Percentiles rank a stretch among this genome's conserved stretches.
Evolutionary conservation across 768 basidiomycete species (phyloP).

Genomic region (Porphyrellus cyaneotinctus): DNA sequence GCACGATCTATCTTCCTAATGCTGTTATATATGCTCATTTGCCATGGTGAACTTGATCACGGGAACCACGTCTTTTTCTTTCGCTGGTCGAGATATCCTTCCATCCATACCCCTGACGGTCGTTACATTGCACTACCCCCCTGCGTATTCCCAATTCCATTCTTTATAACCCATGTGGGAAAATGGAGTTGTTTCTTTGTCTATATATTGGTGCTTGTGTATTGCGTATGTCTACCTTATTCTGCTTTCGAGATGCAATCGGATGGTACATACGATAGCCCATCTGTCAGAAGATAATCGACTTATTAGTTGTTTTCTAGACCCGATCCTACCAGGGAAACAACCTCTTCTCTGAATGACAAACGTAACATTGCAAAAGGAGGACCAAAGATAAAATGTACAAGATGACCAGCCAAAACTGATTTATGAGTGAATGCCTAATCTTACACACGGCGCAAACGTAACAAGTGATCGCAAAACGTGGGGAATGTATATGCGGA

Average conservation of each 20-base stretch:
- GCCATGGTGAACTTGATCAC: slow-evolving; percentile 27
- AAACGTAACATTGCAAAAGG: not conserved
- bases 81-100: slow-evolving; percentile 32
- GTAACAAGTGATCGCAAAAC: slow-evolving; percentile 7
- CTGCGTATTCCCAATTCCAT: slow-evolving; percentile 12
- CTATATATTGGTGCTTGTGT: slow-evolving; percentile 27
- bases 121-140: slow-evolving; percentile 22
- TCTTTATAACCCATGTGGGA: slow-evolving; percentile 3
- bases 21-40: slow-evolving; percentile 34
- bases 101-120: slow-evolving; percentile 29
- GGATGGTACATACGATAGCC: slow-evolving; percentile 7
- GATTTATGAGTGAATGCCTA: slow-evolving; percentile 6
- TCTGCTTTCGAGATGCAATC: slow-evolving; percentile 17
- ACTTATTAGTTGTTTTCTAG: slow-evolving; percentile 13
- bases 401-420: slow-evolving; percentile 7
- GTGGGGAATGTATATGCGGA: not conserved
- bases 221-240: slow-evolving; percentile 32
- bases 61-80: slow-evolving; percentile 27
- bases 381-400: not conserved
- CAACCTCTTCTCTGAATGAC: not conserved
- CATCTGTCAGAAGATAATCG: slow-evolving; percentile 21
- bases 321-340: too few species aligned
- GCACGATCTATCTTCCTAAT: slow-evolving; percentile 31
- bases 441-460: slow-evolving; percentile 24
- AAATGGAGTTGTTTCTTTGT: slow-evolving; percentile 22